Percentiles rank a stretch among this genome's conserved stretches.
These are phyloP conservation scores for Akanthomyces muscarius DNA, from an alignment of 2,329 filamentous ascomycete genomes.

Conservation along the genomic window DNA sequence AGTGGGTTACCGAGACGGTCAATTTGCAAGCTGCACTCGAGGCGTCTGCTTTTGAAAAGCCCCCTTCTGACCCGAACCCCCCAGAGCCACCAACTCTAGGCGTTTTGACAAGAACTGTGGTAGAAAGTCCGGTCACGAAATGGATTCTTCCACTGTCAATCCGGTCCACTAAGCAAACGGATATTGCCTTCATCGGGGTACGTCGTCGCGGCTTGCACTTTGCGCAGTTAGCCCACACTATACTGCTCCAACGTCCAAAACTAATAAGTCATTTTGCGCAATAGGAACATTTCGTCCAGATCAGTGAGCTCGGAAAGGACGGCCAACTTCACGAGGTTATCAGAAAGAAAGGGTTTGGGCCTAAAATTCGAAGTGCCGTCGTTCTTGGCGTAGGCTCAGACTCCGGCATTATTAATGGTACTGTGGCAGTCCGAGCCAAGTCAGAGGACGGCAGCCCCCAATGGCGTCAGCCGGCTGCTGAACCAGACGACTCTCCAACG, in stretches of 20 bases:
- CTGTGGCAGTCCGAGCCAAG: conserved; percentile 29
- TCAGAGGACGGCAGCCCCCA: conserved; percentile 38
- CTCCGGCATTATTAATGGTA: conserved; percentile 24
- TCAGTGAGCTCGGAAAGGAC: conserved; percentile 68
- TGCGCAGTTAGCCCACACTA: neutral
- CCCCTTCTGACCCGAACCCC: conserved; percentile 26
- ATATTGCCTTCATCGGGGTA: conserved; percentile 82
- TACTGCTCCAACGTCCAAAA: neutral
- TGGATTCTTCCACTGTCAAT: conserved; percentile 78
- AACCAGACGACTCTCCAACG: conserved; percentile 1
- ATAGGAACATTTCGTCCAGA: conserved; percentile 75
- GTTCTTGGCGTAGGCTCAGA: conserved; percentile 60
- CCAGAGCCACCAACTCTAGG: conserved; percentile 56
- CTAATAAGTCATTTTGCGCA: conserved; percentile 14
- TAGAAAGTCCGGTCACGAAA: conserved; percentile 70
- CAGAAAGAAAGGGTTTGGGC: conserved; percentile 74
- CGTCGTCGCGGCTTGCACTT: conserved; percentile 31
- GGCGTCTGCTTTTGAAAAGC: conserved; percentile 32
- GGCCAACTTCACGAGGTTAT: conserved; percentile 71
- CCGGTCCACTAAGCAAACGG: conserved; percentile 65
- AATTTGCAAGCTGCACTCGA: conserved; percentile 41
- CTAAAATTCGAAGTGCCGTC: conserved; percentile 72
- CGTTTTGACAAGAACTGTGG: conserved; percentile 71
- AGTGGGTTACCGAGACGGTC: conserved; percentile 54
- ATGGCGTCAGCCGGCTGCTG: conserved; percentile 29